A percentile compares a stretch with the other conserved stretches of the same genome.
Evolutionary conservation across 176 grass and related monocot species (phyloP).

Genomic region (Carex littledalei): DNA sequence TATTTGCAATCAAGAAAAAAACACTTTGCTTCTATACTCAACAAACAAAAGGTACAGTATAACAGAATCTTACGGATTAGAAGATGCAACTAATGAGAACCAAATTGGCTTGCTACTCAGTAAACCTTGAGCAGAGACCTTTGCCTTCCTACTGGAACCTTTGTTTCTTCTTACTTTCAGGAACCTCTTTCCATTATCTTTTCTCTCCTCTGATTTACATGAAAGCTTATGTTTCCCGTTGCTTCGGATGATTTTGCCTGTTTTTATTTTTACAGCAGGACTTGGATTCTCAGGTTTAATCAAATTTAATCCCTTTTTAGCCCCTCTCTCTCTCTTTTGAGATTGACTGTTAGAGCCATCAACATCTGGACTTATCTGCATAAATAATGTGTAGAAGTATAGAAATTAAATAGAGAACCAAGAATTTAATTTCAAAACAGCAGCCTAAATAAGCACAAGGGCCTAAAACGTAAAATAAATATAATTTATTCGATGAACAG

Average conservation of each 20-base stretch:
- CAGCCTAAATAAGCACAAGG: not conserved
- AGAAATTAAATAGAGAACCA: conserved; percentile 13
- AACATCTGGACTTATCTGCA: conserved; percentile 21
- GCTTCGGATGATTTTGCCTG: not conserved
- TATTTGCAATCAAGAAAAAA: not conserved
- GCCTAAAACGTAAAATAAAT: not conserved
- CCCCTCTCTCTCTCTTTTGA: conserved; percentile 1
- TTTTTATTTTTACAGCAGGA: not conserved
- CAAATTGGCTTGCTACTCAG: conserved; percentile 10
- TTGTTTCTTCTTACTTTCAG: conserved; percentile 16
- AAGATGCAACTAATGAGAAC: conserved; percentile 21
- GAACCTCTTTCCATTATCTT: conserved; percentile 9
- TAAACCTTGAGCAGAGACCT: not conserved
- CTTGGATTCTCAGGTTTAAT: conserved; percentile 7
- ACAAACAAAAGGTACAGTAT: not conserved
- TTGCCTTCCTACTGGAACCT: not conserved
- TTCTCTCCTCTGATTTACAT: not conserved
- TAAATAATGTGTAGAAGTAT: not conserved
- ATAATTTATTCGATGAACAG: not conserved
- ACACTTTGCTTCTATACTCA: not conserved
- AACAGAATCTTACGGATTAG: conserved; percentile 4
- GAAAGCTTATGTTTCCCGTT: not conserved
- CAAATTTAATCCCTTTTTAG: not conserved
- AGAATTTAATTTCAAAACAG: not conserved
- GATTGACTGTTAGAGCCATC: conserved; percentile 20